Conservation (phyloP, 2,329 filamentous ascomycete genomes). For the Ophiosphaerella herpotricha region DNA sequence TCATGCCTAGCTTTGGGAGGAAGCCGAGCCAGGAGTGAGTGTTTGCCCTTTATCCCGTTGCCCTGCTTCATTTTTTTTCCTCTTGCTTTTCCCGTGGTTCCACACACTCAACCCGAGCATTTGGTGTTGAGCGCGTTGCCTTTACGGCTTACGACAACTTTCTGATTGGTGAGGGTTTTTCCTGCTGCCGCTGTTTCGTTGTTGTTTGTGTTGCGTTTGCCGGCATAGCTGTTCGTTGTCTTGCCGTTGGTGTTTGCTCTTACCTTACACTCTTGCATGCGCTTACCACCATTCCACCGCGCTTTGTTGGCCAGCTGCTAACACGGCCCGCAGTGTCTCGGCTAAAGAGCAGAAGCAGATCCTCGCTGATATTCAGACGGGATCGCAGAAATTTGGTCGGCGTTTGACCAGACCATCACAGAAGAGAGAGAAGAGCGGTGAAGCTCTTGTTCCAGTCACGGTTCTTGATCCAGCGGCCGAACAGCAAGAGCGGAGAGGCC, state of each 20-base stretch:
- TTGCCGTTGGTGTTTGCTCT: not conserved
- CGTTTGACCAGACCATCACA: slow-evolving; percentile 34
- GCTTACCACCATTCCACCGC: not conserved
- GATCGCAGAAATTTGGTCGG: slow-evolving; percentile 43
- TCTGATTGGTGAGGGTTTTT: not conserved
- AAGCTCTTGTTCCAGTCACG: slow-evolving; percentile 35
- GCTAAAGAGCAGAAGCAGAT: slow-evolving; percentile 47
- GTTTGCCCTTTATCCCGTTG: slow-evolving; percentile 1
- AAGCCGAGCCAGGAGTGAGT: slow-evolving; percentile 49
- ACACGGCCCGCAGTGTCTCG: slow-evolving; percentile 31
- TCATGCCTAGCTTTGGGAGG: slow-evolving; percentile 48
- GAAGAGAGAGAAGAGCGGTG: slow-evolving; percentile 27
- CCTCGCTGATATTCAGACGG: slow-evolving; percentile 45
- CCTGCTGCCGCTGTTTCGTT: not conserved
- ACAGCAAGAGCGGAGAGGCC: slow-evolving; percentile 38
- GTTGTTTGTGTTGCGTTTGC: not conserved
- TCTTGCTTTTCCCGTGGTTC: slow-evolving; percentile 11
- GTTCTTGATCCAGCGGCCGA: slow-evolving; percentile 30
- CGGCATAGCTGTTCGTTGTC: not conserved
- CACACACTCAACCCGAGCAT: slow-evolving; percentile 5
- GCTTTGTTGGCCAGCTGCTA: not conserved
- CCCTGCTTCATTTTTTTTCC: slow-evolving; percentile 9
- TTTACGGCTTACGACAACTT: not conserved
- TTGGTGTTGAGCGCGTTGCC: not conserved
- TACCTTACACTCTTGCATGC: not conserved